These are phyloP conservation scores for Chloranthus sessilifolius DNA, from an alignment of 164 flowering plant species.

Conservation along the genomic window DNA sequence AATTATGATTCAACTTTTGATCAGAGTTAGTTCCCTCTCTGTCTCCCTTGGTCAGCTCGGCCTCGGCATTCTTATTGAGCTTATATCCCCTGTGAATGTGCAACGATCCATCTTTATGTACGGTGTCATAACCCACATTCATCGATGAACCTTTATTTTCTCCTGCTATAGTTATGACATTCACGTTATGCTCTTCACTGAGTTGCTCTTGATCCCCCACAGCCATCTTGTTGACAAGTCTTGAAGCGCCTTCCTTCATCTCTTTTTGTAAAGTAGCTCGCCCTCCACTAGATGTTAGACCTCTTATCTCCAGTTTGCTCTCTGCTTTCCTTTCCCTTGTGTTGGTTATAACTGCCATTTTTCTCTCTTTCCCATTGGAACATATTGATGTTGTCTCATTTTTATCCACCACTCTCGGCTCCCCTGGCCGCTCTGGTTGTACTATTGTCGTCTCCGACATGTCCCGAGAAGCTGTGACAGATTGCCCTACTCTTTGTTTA, in stretches of 20 bases:
- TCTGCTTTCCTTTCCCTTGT: constrained; percentile 9
- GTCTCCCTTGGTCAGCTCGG: constrained; percentile 34
- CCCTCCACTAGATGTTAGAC: constrained; percentile 15
- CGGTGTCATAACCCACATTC: constrained; percentile 37
- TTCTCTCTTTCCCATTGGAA: constrained; percentile 9
- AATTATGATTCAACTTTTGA: not conserved
- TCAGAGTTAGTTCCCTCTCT: constrained; percentile 23
- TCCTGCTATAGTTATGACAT: constrained; percentile 61
- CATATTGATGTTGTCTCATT: constrained; percentile 13
- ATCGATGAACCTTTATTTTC: constrained; percentile 78
- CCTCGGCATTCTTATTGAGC: constrained; percentile 38
- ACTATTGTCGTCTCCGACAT: not conserved
- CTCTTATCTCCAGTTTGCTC: constrained; percentile 13
- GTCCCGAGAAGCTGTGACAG: constrained; percentile 4
- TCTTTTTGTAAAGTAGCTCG: constrained; percentile 25
- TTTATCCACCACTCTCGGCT: constrained; percentile 15
- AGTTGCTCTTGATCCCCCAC: constrained; percentile 17
- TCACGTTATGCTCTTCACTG: constrained; percentile 23
- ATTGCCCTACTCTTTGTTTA: constrained; percentile 8
- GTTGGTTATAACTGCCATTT: constrained; percentile 8
- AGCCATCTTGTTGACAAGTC: constrained; percentile 29
- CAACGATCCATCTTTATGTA: constrained; percentile 31
- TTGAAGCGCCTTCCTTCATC: constrained; percentile 38
- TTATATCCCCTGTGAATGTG: constrained; percentile 54
- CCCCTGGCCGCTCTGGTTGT: constrained; percentile 13